phyloP scores from a whole-genome alignment of 2,329 filamentous ascomycete species.

The Epicoccum nigrum region DNA sequence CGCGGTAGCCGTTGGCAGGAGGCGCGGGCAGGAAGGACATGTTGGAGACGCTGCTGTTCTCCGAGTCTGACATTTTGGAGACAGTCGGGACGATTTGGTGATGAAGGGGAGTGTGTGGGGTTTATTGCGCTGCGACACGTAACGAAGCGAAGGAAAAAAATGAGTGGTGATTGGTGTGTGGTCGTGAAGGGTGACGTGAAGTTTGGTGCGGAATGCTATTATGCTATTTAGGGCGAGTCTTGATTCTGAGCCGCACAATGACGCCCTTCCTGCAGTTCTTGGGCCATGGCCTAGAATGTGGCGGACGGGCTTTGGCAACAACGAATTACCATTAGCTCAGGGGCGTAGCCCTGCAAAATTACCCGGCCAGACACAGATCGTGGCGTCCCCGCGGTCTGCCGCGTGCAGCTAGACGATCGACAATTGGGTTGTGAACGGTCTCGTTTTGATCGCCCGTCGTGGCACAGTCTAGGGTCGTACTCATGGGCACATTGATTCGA shows the following conservation, averaged over 20 bases:
- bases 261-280: constrained; percentile 18
- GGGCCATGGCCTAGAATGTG: constrained; percentile 12
- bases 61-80: constrained; percentile 8
- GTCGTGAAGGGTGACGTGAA: neutral
- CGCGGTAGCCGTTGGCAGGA: constrained; percentile 15
- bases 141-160: neutral
- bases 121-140: neutral
- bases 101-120: neutral
- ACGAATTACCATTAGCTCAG: constrained; percentile 14
- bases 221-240: constrained; percentile 4
- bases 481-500: constrained; percentile 1
- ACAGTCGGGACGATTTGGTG: neutral
- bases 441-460: constrained; percentile 6
- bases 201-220: constrained; percentile 9
- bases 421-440: constrained; percentile 3
- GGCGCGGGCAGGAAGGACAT: constrained; percentile 10
- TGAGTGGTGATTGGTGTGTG: neutral
- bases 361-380: constrained; percentile 4
- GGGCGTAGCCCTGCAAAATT: constrained; percentile 1
- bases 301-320: constrained; percentile 7
- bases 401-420: constrained; percentile 12
- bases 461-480: neutral
- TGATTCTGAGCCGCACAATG: constrained; percentile 13
- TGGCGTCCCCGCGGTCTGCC: constrained; percentile 8
- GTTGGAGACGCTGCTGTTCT: constrained; percentile 13